Base-by-base conservation (phyloP, 176 grass and related monocot species). In the Phoenix dactylifera region DNA sequence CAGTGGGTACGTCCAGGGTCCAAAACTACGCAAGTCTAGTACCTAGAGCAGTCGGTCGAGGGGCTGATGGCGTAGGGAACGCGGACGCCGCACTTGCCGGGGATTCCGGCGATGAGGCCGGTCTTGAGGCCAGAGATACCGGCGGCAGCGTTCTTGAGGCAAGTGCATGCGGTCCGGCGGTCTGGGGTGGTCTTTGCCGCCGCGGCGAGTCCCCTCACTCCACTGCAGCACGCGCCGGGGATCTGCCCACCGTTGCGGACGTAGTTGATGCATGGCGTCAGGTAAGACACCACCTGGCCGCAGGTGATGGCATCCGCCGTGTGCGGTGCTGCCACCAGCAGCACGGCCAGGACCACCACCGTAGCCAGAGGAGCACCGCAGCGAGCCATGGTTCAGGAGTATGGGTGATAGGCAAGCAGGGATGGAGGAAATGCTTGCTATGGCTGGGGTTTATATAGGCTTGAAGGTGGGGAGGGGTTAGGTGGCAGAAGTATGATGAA, bases 31-130 rank as follows among this genome's bases (percentile, higher is more conserved):
- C 10, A 44, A 3, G 28, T 5, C 28, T 5, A 3, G 7, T 67
- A 52, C 64, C n/a, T 28, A 19, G 24, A 54, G 64, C 64, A 67
- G 64, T 67, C 64, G 1, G 64, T 67, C 3, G 64, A 30, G 64
- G 64, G 16, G 51, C 50, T 67, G 64, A 67, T 54, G 49, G 50
- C 3, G 23, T 54, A 67, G 23, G 64, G 64, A 3, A 67, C 7
- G 0, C 50, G 14, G 23, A 67, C 17, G n/a, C 51, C 25, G 51
- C 64, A 67, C 50, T 54, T 67, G 15, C 4, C 16, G 16, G 64
- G 64, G 50, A 67, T 54, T 5, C 51, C 50, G 23, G 64, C 1
- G 49, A 67, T 14, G 50, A 10, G 6, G 23, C 16, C 16, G 16
- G 50, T 2, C 17, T 32, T 6, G 15, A 67, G 23, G 5, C 50